Evolutionary conservation across 257 asterid species (phyloP).

Genomic region (Cordia subcordata): DNA sequence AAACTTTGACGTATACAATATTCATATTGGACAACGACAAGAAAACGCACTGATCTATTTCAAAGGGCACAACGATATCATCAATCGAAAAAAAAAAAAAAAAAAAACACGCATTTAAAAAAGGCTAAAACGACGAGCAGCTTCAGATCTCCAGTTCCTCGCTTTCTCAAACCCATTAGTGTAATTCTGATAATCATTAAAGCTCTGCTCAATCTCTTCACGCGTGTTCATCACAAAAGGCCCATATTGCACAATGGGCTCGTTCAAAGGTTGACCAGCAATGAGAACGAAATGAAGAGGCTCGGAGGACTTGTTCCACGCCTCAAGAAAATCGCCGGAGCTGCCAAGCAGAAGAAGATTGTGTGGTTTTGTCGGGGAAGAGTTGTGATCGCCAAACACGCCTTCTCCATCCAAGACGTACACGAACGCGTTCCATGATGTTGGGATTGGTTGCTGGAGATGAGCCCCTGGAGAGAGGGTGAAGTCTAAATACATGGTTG

Average conservation of each 20-base stretch:
- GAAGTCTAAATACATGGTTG: constrained; percentile 85
- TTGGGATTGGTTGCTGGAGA: constrained; percentile 56
- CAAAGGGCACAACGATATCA: too few species aligned
- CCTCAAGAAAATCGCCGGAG: constrained; percentile 64
- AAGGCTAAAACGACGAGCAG: not conserved
- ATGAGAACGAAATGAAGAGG: constrained; percentile 53
- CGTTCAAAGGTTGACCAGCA: constrained; percentile 81
- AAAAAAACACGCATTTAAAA: too few species aligned
- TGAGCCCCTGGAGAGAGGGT: constrained; percentile 61
- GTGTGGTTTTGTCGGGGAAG: constrained; percentile 50
- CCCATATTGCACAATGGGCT: constrained; percentile 78
- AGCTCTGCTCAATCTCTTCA: constrained; percentile 53
- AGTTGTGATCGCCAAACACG: constrained; percentile 32
- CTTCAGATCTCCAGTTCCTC: constrained; percentile 1
- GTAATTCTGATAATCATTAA: not conserved
- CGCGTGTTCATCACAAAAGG: constrained; percentile 90
- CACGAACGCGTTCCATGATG: constrained; percentile 72
- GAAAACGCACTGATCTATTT: too few species aligned
- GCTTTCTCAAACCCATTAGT: constrained; percentile 7
- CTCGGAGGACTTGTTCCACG: constrained; percentile 55
- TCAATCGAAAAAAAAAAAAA: too few species aligned
- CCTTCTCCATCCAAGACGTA: constrained; percentile 87
- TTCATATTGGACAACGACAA: too few species aligned
- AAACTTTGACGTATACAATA: too few species aligned
- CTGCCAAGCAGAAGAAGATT: constrained; percentile 48